Base-by-base conservation (phyloP, 2,329 filamentous ascomycete genomes). In the Domatiomyces globalis region DNA sequence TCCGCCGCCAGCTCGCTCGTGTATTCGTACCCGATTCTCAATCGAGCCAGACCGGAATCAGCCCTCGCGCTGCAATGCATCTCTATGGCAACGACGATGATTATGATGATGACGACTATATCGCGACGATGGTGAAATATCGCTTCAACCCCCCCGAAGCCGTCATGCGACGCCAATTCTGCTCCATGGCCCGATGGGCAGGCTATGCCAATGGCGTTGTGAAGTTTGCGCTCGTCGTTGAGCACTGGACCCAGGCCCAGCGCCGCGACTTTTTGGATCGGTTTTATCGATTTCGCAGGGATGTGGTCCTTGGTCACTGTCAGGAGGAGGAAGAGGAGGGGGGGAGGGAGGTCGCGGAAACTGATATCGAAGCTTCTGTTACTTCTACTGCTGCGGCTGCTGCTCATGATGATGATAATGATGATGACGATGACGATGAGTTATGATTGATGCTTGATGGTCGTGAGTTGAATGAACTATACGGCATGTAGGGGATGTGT, bases 171-270 rank as follows among this genome's bases (percentile, higher is more conserved):
- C 76, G 90, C 17, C 89, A 96, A 62, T 94, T 98, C 62, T 94
- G 88, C 67, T 84, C 82, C 22, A 95, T 96, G 86, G 87, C 88
- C 1, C 77, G 74, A 61, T 79, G 79, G 50, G 85, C 87, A 65
- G 87, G 86, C 0, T 94, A 87, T 63, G 47, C 46, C 12, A 71
- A 75, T 1, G 83, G 79, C 63, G 81, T 83, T 1, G 85, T 81
- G 0, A 84, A 92, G 55, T 96, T 96, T 73, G 92, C 89, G 2
- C 71, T 95, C 39, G 80, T 88, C 12, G 89, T 96, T 2, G 92
- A 96, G 67, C 79, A 81, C 12, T 94, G 88, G 86, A 94, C 85
- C 45, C 85, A 90, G 65, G 85, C 84, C 62, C 77, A 92, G 69
- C 72, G 90, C 62, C 76, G 85, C 55, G 81, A 83, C 58, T 89